Evolutionary conservation across 192 early-diverging fungal genomes (phyloP), one percentile per base, ranked within the genome.

Genomic region (Coemansia sp.): DNA sequence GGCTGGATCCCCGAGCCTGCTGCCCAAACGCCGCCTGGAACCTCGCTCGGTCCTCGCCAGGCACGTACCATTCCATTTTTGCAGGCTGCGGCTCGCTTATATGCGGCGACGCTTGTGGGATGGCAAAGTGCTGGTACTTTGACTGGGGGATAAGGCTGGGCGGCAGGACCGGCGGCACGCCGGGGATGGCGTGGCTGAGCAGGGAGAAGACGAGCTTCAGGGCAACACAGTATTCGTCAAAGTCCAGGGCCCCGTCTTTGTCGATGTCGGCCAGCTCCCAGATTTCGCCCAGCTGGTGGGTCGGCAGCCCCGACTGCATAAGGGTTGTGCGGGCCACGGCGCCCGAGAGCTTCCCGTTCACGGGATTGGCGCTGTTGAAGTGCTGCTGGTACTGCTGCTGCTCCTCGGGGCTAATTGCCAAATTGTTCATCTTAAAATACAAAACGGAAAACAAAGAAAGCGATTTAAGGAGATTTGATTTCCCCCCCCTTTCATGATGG

Each of bases 211-310:
- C 82, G n/a, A 91, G 75, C 64, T 85, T 87, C 61, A 88, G 81
- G 14, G 90, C 88, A 50, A 91, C 68, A 60, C 86, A 84, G 63
- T 90, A 91, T 70, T 91, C 90, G 57, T 91, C 90, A 65, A 90
- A 84, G 65, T 91, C 90, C 50, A 91, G 81, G 23, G 81, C 79
- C 4, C 90, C 88, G 64, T 91, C 90, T 49, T 85, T 84, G 71
- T 91, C 90, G 48, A 91, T 91, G 51, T 91, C 90, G 16, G 87
- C 83, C 28, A 91, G 80, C 64, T 91, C 86, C 79, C 79, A 80
- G 50, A 80, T 71, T 44, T 70, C 57, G 12, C 68, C 79, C 11
- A 80, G 68, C 52, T 80, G 72, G 21, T 76, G 53, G 6, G 56
- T 65, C 1, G 72, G 52, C 45, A 80, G 66, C 38, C 67, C 69